Evolutionary conservation across 1,139 yeast genomes (phyloP).

Genomic region (Candida sojae): DNA sequence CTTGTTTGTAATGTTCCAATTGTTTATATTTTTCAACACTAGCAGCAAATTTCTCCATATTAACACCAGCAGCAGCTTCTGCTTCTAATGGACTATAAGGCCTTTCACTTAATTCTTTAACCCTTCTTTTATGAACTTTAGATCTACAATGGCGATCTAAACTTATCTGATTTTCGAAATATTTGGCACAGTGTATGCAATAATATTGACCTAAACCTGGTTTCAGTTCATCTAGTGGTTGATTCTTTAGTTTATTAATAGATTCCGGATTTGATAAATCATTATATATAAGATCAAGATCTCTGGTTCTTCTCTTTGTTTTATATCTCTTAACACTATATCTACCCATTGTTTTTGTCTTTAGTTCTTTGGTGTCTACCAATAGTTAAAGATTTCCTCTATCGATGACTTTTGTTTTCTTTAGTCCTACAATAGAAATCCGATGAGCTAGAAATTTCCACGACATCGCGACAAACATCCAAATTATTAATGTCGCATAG

Average conservation of each 20-base stretch:
- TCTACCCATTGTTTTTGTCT: conserved; percentile 65
- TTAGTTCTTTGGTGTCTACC: not conserved
- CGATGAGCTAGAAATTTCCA: conserved; percentile 5
- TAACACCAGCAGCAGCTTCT: conserved; percentile 85
- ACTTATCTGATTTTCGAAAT: conserved; percentile 78
- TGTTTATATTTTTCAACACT: conserved; percentile 59
- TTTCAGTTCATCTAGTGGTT: conserved; percentile 83
- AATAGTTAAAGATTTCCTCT: too few relatives aligned
- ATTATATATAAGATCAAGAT: conserved; percentile 76
- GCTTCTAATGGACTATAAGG: conserved; percentile 90
- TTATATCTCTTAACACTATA: conserved; percentile 74
- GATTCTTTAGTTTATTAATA: conserved; percentile 67
- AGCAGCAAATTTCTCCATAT: conserved; percentile 64
- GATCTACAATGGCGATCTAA: conserved; percentile 71
- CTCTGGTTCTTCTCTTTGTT: conserved; percentile 83
- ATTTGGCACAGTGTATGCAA: conserved; percentile 92
- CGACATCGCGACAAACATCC: not conserved
- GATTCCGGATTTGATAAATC: conserved; percentile 70
- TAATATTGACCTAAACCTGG: conserved; percentile 95
- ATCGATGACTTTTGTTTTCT: not conserved
- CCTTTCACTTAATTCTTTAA: conserved; percentile 68
- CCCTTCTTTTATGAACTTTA: conserved; percentile 84
- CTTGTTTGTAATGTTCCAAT: conserved; percentile 39
- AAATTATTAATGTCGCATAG: not conserved
- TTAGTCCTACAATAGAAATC: not conserved